Evolutionary conservation across 1,139 yeast species (phyloP).

Genomic region (Blastobotrys serpentis): DNA sequence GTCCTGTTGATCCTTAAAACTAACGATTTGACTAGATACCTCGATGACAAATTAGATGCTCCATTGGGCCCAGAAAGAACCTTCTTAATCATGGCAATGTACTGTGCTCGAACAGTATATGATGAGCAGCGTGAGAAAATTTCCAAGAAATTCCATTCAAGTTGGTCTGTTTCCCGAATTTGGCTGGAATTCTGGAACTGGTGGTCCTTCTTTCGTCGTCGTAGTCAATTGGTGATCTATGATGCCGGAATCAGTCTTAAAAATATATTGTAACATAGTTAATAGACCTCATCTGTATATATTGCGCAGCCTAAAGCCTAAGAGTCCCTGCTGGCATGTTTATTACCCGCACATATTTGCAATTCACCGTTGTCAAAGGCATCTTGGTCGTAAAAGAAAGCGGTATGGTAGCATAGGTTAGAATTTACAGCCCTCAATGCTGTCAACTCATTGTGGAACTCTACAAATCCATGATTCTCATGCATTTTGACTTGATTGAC

Average conservation of each 20-base stretch:
- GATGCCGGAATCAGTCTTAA: constrained; percentile 43
- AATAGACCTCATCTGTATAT: not conserved
- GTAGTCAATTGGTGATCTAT: constrained; percentile 54
- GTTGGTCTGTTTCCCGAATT: constrained; percentile 35
- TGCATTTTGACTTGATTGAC: constrained; percentile 17
- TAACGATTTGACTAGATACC: constrained; percentile 83
- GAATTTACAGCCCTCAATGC: constrained; percentile 10
- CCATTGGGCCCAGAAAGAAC: constrained; percentile 89
- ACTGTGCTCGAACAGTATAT: constrained; percentile 80
- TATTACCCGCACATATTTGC: too few species aligned
- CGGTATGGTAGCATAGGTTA: too few species aligned
- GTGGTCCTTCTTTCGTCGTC: constrained; percentile 53
- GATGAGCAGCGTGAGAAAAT: constrained; percentile 56
- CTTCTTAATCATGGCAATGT: constrained; percentile 82
- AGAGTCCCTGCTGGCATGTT: too few species aligned
- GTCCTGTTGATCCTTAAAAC: constrained; percentile 87
- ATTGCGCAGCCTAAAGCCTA: too few species aligned
- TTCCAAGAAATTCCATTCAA: constrained; percentile 32
- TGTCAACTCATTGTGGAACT: constrained; percentile 14
- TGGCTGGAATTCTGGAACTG: constrained; percentile 39
- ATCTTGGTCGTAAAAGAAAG: constrained; percentile 1
- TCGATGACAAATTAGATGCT: constrained; percentile 78
- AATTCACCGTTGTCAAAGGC: not conserved
- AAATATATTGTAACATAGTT: constrained; percentile 5
- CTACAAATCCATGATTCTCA: constrained; percentile 13